A percentile compares a stretch with the other conserved stretches of the same genome.
These are phyloP conservation scores for Skeletonema potamos DNA, from an alignment of 108 stramenopile species.

Conservation along the genomic window DNA sequence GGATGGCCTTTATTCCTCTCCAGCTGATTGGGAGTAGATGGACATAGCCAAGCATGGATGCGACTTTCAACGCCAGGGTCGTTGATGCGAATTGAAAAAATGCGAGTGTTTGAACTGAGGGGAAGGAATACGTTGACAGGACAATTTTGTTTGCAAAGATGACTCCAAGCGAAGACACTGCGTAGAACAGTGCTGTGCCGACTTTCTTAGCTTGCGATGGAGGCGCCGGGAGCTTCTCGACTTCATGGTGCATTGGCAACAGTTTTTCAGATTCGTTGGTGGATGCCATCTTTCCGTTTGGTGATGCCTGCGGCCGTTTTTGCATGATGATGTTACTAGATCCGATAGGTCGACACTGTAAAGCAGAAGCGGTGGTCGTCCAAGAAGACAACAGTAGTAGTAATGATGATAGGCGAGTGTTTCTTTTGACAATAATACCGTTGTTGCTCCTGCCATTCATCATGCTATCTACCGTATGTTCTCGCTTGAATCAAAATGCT, in stretches of 20 bases:
- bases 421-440: no score
- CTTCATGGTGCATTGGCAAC: conserved; percentile 5
- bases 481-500: no score
- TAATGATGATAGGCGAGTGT: no score
- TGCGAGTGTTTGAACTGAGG: conserved; percentile 45
- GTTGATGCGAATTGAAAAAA: conserved; percentile 49
- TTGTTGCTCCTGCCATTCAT: no score
- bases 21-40: conserved; percentile 28
- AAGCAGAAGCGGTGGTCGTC: no score
- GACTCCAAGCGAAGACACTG: conserved; percentile 38
- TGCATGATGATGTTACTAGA: not conserved
- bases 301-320: not conserved
- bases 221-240: not conserved
- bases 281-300: not conserved
- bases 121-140: conserved; percentile 41
- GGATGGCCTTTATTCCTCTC: conserved; percentile 34
- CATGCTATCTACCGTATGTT: no score
- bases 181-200: conserved; percentile 49
- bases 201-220: conserved; percentile 36
- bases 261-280: conserved; percentile 8
- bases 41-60: conserved; percentile 30
- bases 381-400: no score
- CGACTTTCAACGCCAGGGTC: conserved; percentile 31
- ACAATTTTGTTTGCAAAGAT: conserved; percentile 55
- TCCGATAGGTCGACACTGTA: not conserved